Conservation (phyloP, 257 asterid species). For the Coffea eugenioides region DNA sequence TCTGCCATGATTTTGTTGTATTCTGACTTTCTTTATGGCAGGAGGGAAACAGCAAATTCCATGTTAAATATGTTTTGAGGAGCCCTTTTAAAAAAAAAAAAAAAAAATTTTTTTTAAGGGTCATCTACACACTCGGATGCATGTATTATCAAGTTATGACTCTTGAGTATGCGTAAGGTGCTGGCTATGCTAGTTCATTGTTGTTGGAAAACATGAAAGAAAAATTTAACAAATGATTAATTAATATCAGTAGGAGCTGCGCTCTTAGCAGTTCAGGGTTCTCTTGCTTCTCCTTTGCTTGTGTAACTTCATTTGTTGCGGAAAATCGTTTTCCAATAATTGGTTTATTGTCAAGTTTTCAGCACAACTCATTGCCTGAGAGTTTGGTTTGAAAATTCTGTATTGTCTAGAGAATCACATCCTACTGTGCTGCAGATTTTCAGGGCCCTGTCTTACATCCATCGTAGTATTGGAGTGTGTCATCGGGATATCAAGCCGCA, state of each 20-base stretch:
- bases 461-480: constrained; percentile 82
- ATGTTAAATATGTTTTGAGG: not conserved
- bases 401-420: constrained; percentile 6
- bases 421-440: constrained; percentile 62
- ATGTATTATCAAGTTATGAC: not conserved
- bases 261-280: not conserved
- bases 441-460: constrained; percentile 91
- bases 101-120: not conserved
- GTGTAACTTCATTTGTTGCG: not conserved
- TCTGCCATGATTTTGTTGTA: not conserved
- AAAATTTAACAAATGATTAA: not conserved
- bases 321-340: not conserved
- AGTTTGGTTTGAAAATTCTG: not conserved
- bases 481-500: constrained; percentile 99
- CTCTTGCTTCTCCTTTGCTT: not conserved
- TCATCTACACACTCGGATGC: not conserved
- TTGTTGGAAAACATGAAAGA: not conserved
- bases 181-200: not conserved
- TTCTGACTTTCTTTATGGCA: not conserved
- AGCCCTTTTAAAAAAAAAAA: not conserved
- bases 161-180: not conserved
- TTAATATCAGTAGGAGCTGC: not conserved
- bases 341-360: not conserved
- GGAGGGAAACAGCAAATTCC: not conserved
- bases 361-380: not conserved